Evolutionary conservation across 2,329 filamentous ascomycete genomes (phyloP), one percentile per base, ranked within the genome.

Genomic region (Paecilomyces variotii): DNA sequence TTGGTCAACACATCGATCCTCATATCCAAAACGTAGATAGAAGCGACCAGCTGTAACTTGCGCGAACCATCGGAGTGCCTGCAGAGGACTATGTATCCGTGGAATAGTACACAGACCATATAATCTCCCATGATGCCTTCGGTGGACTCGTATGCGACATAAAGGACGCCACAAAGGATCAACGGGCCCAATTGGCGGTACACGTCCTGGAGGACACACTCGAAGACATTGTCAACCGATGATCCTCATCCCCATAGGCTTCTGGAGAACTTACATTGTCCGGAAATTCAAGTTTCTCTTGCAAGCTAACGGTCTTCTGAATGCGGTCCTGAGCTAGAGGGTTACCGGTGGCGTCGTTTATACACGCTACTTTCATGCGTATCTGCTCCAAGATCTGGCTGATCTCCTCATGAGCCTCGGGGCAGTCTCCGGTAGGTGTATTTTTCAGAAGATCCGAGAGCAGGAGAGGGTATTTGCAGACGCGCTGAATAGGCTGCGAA

Each of bases 381-480:
- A 97, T 78, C 54, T 85, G 81, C 56, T 86, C 82, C 32, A 95
- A 78, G 0, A 89, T 82, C 62, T 86, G 87, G 60, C 91, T 87
- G 19, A 97, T 84, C 56, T 90, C 87, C 70, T 88, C 85, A 72
- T 96, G 89, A 0, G 91, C 88, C 61, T 85, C 85, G 0, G 91
- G 91, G 67, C 91, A 95, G 69, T 97, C 93, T 57, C 84, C 86
- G 1, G 90, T 89, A 1, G 91, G 90, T 0, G 92, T 97, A 64
- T 87, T 83, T 67, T 88, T 92, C 60, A 92, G 80, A 7, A 99
- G 80, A 67, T 97, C 91, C 4, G 86, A 82, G 67, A 97, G 92
- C 1, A 97, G 79, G 3, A 99, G 79, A 10, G 91, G 91, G 69
- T 97, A 97, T 75, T 89, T 91, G 78, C 91, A 96, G 25, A 97